Evolutionary conservation across 2,329 filamentous ascomycete genomes (phyloP), one percentile per base, ranked within the genome.

Genomic region (Epichloe aotearoae): DNA sequence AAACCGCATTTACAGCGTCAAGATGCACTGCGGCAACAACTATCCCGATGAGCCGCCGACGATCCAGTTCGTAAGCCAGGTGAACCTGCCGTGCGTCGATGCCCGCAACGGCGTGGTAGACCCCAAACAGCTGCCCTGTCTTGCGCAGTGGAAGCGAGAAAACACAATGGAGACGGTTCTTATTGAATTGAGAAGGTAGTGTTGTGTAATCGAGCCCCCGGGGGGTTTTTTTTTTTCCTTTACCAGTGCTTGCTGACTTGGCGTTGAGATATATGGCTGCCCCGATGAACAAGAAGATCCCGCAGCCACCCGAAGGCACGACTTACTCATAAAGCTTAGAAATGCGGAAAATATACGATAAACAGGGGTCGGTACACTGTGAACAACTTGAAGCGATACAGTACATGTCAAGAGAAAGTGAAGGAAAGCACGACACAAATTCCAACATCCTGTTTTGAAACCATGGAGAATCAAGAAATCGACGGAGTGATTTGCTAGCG

Each of bases 1-100:
- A 76, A 98, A 98, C 72, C 86, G 93, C 63, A 98, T 98, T 73
- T 98, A 98, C 77, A 94, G 88, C 59, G 79, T 98, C 62, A 94
- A 91, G 70, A 95, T 98, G 73, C 85, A 95, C 73, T 98, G 93
- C 73, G 90, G 89, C 55, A 76, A 82, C 46, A 75, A 86, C 52
- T 98, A 98, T 68, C 93, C 93, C 49, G 89, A 95, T 66, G 74
- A 80, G 55, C 93, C 93, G 44, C 93, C 93, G 0, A 82, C 84
- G 48, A 87, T 98, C 62, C 83, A 91, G 63, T 98, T 98, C 70
- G 82, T 93, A 61, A 95, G 86, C 62, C 86, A 88, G 69, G 84
- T 98, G 72, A 96, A 97, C 72, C 79, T 97, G n/a, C 93, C 93
- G 26, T 95, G 91, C 62, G 93, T 98, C 49, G 86, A 91, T 69